Percentiles rank a stretch among this genome's conserved stretches.
Conservation (phyloP, 163 green algal species). For the Chlamydomonas reinhardtii region DNA sequence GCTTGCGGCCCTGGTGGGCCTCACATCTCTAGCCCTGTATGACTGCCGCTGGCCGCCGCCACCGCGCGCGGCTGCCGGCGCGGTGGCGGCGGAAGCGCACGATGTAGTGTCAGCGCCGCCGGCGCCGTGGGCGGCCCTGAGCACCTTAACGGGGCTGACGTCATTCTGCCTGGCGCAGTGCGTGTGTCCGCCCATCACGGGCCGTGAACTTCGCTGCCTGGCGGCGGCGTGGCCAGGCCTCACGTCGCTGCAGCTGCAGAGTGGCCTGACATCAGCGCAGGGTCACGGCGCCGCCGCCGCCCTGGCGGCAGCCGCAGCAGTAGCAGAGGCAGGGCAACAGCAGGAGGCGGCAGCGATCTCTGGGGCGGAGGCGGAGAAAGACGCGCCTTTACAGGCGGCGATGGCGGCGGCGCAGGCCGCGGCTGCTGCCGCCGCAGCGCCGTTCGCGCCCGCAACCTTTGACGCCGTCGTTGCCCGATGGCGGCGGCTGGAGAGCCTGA, state of each 20-base stretch:
- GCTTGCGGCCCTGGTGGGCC: neutral
- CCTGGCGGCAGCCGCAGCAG: neutral
- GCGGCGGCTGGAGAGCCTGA: slow-evolving; percentile 20
- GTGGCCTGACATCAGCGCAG: too few species aligned
- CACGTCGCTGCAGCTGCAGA: slow-evolving; percentile 9
- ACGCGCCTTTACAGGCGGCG: too few species aligned
- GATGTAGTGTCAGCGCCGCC: neutral
- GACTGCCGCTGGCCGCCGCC: slow-evolving; percentile 31
- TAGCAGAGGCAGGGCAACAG: too few species aligned
- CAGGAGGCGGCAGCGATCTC: neutral
- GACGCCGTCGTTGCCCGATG: neutral
- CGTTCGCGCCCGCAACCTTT: neutral
- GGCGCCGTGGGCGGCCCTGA: neutral
- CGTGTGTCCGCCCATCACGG: slow-evolving; percentile 3
- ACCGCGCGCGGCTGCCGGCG: neutral
- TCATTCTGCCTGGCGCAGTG: neutral
- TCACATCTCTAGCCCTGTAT: neutral
- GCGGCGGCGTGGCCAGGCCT: neutral
- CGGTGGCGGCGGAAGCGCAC: neutral
- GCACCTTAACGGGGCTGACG: neutral
- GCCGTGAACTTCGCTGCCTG: neutral
- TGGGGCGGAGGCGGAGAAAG: too few species aligned
- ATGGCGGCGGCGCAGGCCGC: too few species aligned
- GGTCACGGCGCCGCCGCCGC: neutral
- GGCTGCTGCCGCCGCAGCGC: neutral